A percentile compares a stretch with the other conserved stretches of the same genome.
These are phyloP conservation scores for Groenewaldozyma salmanticensis DNA, from an alignment of 805 yeast genomes.

Conservation along the genomic window DNA sequence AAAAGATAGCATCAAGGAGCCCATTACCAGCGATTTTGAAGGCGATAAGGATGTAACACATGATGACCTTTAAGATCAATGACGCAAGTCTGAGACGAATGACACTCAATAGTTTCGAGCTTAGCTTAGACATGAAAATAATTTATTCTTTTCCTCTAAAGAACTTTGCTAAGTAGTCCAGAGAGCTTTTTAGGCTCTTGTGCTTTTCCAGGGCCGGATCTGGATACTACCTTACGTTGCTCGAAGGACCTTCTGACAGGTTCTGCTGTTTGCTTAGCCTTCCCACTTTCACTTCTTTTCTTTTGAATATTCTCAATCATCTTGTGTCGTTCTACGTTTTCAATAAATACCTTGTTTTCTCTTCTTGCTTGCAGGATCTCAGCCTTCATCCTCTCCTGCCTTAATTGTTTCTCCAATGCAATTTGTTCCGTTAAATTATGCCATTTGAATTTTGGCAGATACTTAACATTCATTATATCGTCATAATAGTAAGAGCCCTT, in stretches of 20 bases:
- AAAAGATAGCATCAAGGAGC: slow-evolving; percentile 1
- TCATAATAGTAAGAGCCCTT: slow-evolving; percentile 88
- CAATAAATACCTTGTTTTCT: slow-evolving; percentile 72
- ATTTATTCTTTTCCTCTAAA: slow-evolving; percentile 9
- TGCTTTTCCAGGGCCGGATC: slow-evolving; percentile 9
- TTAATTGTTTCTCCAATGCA: slow-evolving; percentile 77
- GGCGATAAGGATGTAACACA: slow-evolving; percentile 5
- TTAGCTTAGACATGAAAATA: not conserved
- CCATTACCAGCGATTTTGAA: slow-evolving; percentile 1
- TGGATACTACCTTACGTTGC: slow-evolving; percentile 51
- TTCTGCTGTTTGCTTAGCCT: slow-evolving; percentile 20
- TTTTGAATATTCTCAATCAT: slow-evolving; percentile 59
- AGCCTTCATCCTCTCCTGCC: slow-evolving; percentile 78
- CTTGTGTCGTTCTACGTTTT: slow-evolving; percentile 78
- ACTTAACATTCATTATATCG: slow-evolving; percentile 85
- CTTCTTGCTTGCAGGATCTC: slow-evolving; percentile 85
- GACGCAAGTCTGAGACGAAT: not conserved
- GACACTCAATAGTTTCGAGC: not conserved
- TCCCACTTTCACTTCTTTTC: slow-evolving; percentile 32
- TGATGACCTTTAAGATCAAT: slow-evolving; percentile 7
- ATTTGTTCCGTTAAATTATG: slow-evolving; percentile 86
- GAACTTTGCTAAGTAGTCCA: slow-evolving; percentile 12
- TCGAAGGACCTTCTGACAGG: slow-evolving; percentile 51
- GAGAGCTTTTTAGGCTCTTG: too few species aligned
- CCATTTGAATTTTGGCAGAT: slow-evolving; percentile 91